These are phyloP conservation scores for Coelastrella sp. DNA, from an alignment of 139 green algal genomes.

Conservation along the genomic window DNA sequence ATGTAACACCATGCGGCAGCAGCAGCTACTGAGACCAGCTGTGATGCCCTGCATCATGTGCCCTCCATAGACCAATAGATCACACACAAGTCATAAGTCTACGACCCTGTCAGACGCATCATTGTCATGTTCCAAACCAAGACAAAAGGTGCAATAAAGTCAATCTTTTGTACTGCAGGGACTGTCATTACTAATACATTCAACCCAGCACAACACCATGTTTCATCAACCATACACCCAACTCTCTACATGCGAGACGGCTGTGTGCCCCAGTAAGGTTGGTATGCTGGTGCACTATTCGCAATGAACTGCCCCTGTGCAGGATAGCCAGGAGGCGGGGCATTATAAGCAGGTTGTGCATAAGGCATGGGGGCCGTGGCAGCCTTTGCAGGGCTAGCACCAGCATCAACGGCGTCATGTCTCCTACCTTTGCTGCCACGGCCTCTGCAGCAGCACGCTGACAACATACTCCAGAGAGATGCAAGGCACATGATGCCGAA, in stretches of 20 bases:
- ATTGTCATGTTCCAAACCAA: no score
- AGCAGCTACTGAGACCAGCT: no score
- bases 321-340: neutral
- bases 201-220: no score
- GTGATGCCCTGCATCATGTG: no score
- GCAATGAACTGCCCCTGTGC: constrained; percentile 4
- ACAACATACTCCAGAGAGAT: neutral
- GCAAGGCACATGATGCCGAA: constrained; percentile 32
- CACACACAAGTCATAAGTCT: no score
- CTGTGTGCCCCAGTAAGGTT: constrained; percentile 7
- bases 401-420: neutral
- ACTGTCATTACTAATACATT: no score
- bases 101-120: no score
- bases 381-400: neutral
- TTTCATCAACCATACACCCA: no score
- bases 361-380: neutral
- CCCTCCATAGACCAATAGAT: no score
- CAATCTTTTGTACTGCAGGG: no score
- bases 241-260: neutral
- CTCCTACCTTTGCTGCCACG: neutral
- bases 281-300: neutral
- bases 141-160: no score
- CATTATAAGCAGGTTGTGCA: neutral
- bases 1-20: no score
- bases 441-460: constrained; percentile 19